Evolutionary conservation across 1,284 basidiomycete species (phyloP), one percentile per base, ranked within the genome.

Genomic region (Rhodotorula sp.): DNA sequence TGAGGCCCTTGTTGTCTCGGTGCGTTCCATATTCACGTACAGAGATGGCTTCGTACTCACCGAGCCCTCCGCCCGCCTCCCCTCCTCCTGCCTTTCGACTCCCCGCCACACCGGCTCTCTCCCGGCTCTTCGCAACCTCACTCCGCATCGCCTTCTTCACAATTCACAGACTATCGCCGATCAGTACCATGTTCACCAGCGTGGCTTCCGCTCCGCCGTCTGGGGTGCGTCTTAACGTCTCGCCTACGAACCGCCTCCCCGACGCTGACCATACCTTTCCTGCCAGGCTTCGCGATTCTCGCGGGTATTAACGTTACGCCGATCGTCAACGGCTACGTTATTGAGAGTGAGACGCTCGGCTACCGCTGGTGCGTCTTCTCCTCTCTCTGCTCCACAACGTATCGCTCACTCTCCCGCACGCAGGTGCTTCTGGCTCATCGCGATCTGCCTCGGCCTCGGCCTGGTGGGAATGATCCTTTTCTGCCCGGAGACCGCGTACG

Each of bases 151-250:
- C 58, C 83, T 84, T 78, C 84, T 83, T 64, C 76, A 85, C 39
- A 83, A 84, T 0, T 82, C 83, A 0, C 83, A 84, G 0, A 84
- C 83, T 0, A 81, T 85, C 44, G 84, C 84, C 59, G 84, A 85
- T 66, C 81, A 84, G 17, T 84, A 80, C 75, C 84, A 81, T 46
- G 74, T 84, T 7, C 84, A 84, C 61, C 82, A 85, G 70, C 80
- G 84, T 21, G 65, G 65, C 37, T 32, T 63, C 39, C 54, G 67
- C 29, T 27, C 44, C 3, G 61, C 62, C 27, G 50, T 68, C n/a
- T 62, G 67, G 59, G 66, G 44, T 44, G 44, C 44, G 44, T 44
- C 19, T 19, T 4, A 17, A 12, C 7, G 44, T 21, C 13, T 19
- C 44, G 15, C 13, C 21, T 19, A 12, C 21, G 15, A 8, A 21